Evolutionary conservation across 495 filamentous ascomycete genomes (phyloP), one percentile per base, ranked within the genome.

Genomic region (Lasiosphaeriaceae sp.): DNA sequence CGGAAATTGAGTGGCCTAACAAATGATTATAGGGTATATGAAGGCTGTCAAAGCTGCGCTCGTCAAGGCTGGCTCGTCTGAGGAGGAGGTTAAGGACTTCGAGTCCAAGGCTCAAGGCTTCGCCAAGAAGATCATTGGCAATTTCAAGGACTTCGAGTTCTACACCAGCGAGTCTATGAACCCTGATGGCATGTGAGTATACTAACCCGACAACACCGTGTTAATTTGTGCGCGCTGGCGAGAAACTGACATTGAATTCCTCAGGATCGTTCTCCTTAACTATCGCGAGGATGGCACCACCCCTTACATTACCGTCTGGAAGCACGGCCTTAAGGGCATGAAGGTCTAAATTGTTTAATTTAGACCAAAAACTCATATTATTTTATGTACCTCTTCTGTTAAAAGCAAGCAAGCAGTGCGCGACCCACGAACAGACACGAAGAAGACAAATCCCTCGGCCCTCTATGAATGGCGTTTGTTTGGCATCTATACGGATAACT

Each of bases 201-300:
- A 41, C 12, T 73, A 62, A 78, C n/a, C 19, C 21, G 44, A 19
- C 29, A 22, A n/a, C n/a, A n/a, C n/a, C n/a, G n/a, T n/a, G n/a
- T n/a, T n/a, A n/a, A n/a, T n/a, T n/a, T n/a, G n/a, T n/a, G n/a
- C n/a, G n/a, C n/a, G n/a, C n/a, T n/a, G n/a, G n/a, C n/a, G n/a
- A 14, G 2, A 64, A 17, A 21, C 56, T 63, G 14, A 60, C 67
- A 37, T 11, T 73, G 52, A 72, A 31, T 37, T 48, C 49, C 24
- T 22, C 59, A 96, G 91, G 90, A 82, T 96, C 67, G 80, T 94
- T 55, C 90, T 97, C 54, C 86, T 97, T 70, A 93, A 97, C 80
- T 98, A 96, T 81, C 91, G 93, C 66, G 92, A 95, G 69, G 95
- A 97, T 64, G 94, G 94, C 72, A 73, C 87, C 58, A 97, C 93